Percentiles rank a stretch among this genome's conserved stretches.
Conservation (phyloP, 345 rosid species). For the Erodium maritimum region DNA sequence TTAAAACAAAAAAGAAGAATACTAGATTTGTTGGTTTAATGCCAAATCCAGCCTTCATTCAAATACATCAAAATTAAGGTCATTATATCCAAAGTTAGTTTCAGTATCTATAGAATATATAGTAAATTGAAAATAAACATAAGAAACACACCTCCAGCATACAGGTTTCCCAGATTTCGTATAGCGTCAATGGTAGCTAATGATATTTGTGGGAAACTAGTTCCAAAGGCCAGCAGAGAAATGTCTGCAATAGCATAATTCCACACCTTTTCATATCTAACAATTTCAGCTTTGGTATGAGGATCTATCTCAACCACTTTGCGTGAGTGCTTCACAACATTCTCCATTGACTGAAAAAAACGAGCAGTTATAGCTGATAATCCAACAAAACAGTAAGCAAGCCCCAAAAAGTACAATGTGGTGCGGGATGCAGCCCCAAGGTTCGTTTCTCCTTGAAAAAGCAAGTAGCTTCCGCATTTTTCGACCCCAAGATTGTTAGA, state of each 20-base stretch:
- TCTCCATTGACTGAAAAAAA: slow-evolving; percentile 87
- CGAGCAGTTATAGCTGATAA: slow-evolving; percentile 73
- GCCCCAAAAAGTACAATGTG: slow-evolving; percentile 47
- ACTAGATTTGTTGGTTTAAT: background rate
- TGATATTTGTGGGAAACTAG: slow-evolving; percentile 94
- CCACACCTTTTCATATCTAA: slow-evolving; percentile 72
- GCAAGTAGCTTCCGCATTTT: slow-evolving; percentile 45
- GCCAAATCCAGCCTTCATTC: background rate
- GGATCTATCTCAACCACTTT: slow-evolving; percentile 61
- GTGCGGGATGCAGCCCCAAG: slow-evolving; percentile 38
- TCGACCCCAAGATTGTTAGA: slow-evolving; percentile 17
- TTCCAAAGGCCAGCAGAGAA: slow-evolving; percentile 78
- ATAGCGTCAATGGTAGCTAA: slow-evolving; percentile 87
- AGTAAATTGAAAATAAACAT: background rate
- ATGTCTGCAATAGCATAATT: slow-evolving; percentile 84
- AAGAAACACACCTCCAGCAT: slow-evolving; percentile 71
- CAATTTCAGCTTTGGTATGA: slow-evolving; percentile 26
- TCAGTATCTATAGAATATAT: background rate
- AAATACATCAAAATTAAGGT: background rate
- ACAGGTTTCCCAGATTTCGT: slow-evolving; percentile 45
- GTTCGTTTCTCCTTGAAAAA: slow-evolving; percentile 41
- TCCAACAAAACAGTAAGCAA: slow-evolving; percentile 83
- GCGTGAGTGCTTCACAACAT: slow-evolving; percentile 80
- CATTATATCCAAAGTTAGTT: slow-evolving; percentile 1
- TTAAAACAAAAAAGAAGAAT: background rate